Base-by-base conservation (phyloP, 1,284 basidiomycete genomes). In the Polyporus tsugae region DNA sequence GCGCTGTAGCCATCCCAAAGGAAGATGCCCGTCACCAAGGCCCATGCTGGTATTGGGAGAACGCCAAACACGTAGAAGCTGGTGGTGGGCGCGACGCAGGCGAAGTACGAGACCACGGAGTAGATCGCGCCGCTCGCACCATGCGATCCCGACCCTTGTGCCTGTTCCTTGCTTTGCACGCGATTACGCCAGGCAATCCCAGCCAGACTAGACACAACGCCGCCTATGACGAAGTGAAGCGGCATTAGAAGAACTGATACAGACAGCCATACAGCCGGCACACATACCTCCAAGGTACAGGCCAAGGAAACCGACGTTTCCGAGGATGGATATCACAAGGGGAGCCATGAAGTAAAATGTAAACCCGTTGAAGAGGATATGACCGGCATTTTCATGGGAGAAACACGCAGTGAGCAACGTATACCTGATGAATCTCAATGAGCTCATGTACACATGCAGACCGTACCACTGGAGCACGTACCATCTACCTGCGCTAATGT, bases 91-190 rank as follows among this genome's bases (percentile, higher is more conserved):
- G 89, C 86, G 6, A 87, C 78, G 77, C 90, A 92, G 2, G 93
- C 91, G 64, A 93, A 88, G 75, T 91, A 86, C 3, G 92, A 88
- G 61, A 95, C 80, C 33, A 93, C 84, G 10, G 90, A 87, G 80
- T 90, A 93, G 69, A 96, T 91, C 6, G 94, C 91, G 90, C 92
- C 92, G 75, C 91, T 93, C 63, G 95, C 94, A 42, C 94, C 95
- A 71, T 89, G 85, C 1, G 90, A 87, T 17, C 85, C 79, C 1
- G 66, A 22, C 3, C 6, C 22, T 3, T 39, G 57, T 22, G 60
- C 19, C 36, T 49, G 60, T 7, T 42, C 38, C 6, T 25, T 57
- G 6, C 46, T 25, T 19, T 57, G 55, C 10, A 22, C 29, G 36
- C 67, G 62, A 22, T 80, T 77, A 70, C 90, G 87, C 78, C 87